Evolutionary conservation across 1,284 basidiomycete genomes (phyloP).

Genomic region (Papiliotrema fonsecae): DNA sequence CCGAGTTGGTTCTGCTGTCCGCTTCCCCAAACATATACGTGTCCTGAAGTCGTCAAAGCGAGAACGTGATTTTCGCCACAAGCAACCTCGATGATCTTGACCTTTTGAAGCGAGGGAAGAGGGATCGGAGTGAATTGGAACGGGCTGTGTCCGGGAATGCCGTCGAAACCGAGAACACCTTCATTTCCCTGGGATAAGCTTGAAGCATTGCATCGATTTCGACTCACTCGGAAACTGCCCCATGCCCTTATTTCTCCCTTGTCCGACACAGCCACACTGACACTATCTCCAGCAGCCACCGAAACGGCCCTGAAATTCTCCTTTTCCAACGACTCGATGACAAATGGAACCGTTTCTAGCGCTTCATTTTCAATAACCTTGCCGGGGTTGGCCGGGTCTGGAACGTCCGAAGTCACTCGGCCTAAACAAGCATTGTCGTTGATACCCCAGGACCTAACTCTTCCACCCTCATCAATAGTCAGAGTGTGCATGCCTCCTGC

Average conservation of each 20-base stretch:
- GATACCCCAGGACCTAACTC: slow-evolving; percentile 81
- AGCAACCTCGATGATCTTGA: slow-evolving; percentile 62
- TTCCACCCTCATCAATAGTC: slow-evolving; percentile 76
- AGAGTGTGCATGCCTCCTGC: slow-evolving; percentile 81
- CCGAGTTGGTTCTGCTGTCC: slow-evolving; percentile 84
- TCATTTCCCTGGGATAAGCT: slow-evolving; percentile 55
- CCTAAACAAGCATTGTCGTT: slow-evolving; percentile 91
- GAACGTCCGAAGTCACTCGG: slow-evolving; percentile 66
- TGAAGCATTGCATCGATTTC: not conserved
- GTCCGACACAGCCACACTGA: slow-evolving; percentile 72
- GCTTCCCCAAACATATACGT: slow-evolving; percentile 72
- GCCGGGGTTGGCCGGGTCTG: slow-evolving; percentile 56
- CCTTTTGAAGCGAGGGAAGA: slow-evolving; percentile 45
- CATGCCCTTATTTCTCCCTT: slow-evolving; percentile 78
- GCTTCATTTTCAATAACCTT: slow-evolving; percentile 66
- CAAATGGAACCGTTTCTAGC: slow-evolving; percentile 69
- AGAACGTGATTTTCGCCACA: slow-evolving; percentile 83
- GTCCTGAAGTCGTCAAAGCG: slow-evolving; percentile 75
- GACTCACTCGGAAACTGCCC: slow-evolving; percentile 84
- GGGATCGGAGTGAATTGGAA: slow-evolving; percentile 50
- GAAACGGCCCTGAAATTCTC: slow-evolving; percentile 75
- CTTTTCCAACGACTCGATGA: slow-evolving; percentile 64
- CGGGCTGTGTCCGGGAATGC: slow-evolving; percentile 49
- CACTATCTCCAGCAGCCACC: slow-evolving; percentile 76
- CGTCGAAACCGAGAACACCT: slow-evolving; percentile 80